Evolutionary conservation across 768 basidiomycete genomes (phyloP), one percentile per base, ranked within the genome.

Genomic region (Serendipita indica): DNA sequence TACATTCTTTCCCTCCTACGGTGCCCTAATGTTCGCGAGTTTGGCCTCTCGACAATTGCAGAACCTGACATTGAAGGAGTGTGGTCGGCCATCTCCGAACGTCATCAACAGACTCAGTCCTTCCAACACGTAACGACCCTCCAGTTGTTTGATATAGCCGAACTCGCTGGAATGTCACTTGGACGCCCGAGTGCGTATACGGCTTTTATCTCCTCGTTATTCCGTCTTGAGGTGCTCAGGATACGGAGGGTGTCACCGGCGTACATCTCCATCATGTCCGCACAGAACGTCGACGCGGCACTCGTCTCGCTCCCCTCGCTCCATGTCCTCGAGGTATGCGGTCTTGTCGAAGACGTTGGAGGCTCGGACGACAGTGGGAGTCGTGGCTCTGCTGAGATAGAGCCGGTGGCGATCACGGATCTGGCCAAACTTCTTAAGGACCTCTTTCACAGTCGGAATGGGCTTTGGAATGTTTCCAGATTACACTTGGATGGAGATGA

Each of bases 401-500:
- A 43, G 41, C 41, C 41, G 6, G 41, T 43, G 18, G 6, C 41
- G 7, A 43, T 43, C 18, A n/a, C 18, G 27, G 41, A 6, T n/a
- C 6, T 43, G 6, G 41, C 16, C 5, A n/a, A 43, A 25, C 18
- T 43, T n/a, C 41, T 43, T n/a, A 6, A 18, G 27, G 41, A 43
- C 5, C 41, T 43, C 41, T 43, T 43, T n/a, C 18, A 43, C 7
- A n/a, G 16, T 7, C 41, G 41, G 16, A 43, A n/a, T 5, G 6
- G 2, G 18, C 41, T 22, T 54, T 25, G 49, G 20, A 32, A 32
- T 30, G 30, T 54, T 28, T 16, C n/a, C 20, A 3, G 49, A n/a
- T 28, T 54, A 6, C 49, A 54, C n/a, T 28, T 54, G 3, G 49
- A 27, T 54, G 35, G 35, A 37, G 49, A 54, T 18, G 49, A 54